Evolutionary conservation across 148 eudicot species (phyloP), one percentile per base, ranked within the genome.

Genomic region (Cornus florida): DNA sequence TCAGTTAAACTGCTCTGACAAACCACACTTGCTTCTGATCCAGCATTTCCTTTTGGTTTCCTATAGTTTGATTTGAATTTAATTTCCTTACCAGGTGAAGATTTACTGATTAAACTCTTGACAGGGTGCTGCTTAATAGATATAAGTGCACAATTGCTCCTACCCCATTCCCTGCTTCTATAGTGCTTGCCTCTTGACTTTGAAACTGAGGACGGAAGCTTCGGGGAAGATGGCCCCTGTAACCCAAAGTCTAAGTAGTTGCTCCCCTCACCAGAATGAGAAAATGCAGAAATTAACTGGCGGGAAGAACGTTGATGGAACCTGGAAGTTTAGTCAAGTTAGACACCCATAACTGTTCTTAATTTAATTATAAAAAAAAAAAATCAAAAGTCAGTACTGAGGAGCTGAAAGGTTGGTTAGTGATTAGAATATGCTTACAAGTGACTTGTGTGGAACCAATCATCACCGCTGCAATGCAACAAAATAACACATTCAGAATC

Each of bases 361-460:
- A 69, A 22, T 33, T 74, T 57, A 14, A 48, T 64, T 62, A n/a
- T 46, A 9, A 6, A 43, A 6, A 43, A 43, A 43, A 43, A 39
- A 46, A 14, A n/a, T 16, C 20, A 5, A 28, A 35, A 71, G 41
- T n/a, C 24, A 6, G 6, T 31, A 57, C 17, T 11, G 22, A 67
- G 12, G 64, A 17, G n/a, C n/a, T 33, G 67, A 68, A 67, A 82
- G 81, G 59, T 28, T 43, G 8, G 48, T 7, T 2, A 43, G 48
- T 43, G 48, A 43, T 35, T 43, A 43, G 10, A 43, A 43, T 6
- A 43, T 6, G 80, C 93, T 82, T 84, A 91, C 95, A 60, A 80
- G 46, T 91, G 95, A 70, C 84, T 90, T 65, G 76, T 81, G 65
- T 85, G 76, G 80, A 91, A 91, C 95, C 95, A 91, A 35, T 78